Evolutionary conservation across 2,329 filamentous ascomycete species (phyloP), one percentile per base, ranked within the genome.

Genomic region (Botrytis medusae): DNA sequence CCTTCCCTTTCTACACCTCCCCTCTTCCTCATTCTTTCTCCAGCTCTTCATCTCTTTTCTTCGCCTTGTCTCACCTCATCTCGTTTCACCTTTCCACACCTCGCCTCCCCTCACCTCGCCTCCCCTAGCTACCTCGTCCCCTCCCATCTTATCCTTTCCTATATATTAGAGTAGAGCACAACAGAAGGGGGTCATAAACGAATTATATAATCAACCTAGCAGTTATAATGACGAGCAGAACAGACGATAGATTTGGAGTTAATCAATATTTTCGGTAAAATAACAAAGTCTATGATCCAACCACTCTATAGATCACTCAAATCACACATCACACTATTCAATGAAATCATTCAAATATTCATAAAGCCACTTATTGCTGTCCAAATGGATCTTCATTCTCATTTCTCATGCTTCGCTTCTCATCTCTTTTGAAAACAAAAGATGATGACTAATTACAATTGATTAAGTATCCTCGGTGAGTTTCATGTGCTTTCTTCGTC

Each of bases 371-470:
- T 34, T 64, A 25, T 32, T 64, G 18, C 20, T 25, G 12, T 32
- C 40, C 46, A 42, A 68, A 25, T 65, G 63, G 8, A 59, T 59
- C 29, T 69, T 61, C 18, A 46, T 34, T 69, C 20, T 57, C 54
- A 44, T 69, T 60, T 44, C 54, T 69, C 40, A 22, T 69, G 34
- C 51, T 69, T 59, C 37, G 2, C 69, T 48, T 71, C 69, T 67
- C 46, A 42, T 20, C 60, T 40, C 61, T 34, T 54, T 37, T 32
- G 3, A 34, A 65, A 25, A 57, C 44, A 42, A 54, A 65, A 68
- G 48, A 6, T 22, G 9, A 42, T 68, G 48, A 68, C 48, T 68
- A 68, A 68, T 68, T 68, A 68, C 48, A 68, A 68, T 68, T 54
- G 64, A 40, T 54, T 68, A 68, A 57, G 25, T 68, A 68, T 40